A percentile compares a stretch with the other conserved stretches of the same genome.
These are phyloP conservation scores for Tetradesmus obliquus DNA, from an alignment of 139 green algal genomes.

Conservation along the genomic window DNA sequence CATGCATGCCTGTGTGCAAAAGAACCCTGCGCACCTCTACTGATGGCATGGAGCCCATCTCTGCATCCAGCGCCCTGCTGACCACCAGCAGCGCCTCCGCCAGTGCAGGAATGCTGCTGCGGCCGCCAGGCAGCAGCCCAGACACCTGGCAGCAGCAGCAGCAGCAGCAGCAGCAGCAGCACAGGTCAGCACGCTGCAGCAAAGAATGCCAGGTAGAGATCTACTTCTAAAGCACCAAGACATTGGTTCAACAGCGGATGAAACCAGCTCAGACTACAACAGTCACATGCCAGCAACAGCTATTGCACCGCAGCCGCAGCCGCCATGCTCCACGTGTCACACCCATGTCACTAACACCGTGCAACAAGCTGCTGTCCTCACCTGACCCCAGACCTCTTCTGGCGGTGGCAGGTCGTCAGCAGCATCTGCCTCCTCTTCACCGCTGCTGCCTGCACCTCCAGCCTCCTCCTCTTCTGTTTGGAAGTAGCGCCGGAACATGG, in stretches of 20 bases:
- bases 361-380: background rate
- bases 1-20: too few relatives aligned
- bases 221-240: too few relatives aligned
- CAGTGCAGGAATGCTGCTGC: slow-evolving; percentile 47
- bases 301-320: background rate
- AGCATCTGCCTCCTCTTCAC: slow-evolving; percentile 35
- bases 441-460: slow-evolving; percentile 21
- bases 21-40: slow-evolving; percentile 2
- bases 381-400: slow-evolving; percentile 55
- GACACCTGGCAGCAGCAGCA: slow-evolving; percentile 25
- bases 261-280: too few relatives aligned
- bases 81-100: slow-evolving; percentile 54
- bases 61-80: slow-evolving; percentile 14
- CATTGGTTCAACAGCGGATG: too few relatives aligned
- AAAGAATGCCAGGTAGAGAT: too few relatives aligned
- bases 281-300: background rate
- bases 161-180: background rate
- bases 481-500: slow-evolving; percentile 64
- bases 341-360: background rate
- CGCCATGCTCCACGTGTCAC: background rate
- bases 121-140: slow-evolving; percentile 12
- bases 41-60: slow-evolving; percentile 31
- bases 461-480: slow-evolving; percentile 45
- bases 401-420: slow-evolving; percentile 22
- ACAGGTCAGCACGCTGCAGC: background rate